These are phyloP conservation scores for Microbotryomycetes sp. DNA, from an alignment of 1,284 basidiomycete species.

Conservation along the genomic window DNA sequence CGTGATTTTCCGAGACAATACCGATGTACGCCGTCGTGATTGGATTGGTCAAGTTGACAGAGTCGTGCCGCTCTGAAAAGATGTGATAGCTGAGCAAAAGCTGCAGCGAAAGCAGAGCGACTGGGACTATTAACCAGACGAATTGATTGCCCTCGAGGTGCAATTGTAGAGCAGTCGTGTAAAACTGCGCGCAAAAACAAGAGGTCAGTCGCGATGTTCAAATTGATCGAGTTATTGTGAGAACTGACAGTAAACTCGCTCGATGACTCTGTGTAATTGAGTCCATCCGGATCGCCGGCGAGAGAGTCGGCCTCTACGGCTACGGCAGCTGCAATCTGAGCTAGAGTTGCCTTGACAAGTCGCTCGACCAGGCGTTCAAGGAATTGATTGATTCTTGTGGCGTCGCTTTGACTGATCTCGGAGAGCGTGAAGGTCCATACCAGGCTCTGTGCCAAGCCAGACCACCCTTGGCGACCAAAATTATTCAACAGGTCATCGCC, in stretches of 20 bases:
- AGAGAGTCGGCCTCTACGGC: not conserved
- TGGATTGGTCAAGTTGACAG: not conserved
- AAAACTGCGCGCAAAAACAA: not conserved
- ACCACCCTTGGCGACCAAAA: not conserved
- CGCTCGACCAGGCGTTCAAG: not conserved
- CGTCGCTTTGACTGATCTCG: not conserved
- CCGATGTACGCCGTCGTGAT: not conserved
- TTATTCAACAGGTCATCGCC: not conserved
- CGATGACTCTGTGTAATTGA: not conserved
- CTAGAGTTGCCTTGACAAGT: not conserved
- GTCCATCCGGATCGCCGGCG: not conserved
- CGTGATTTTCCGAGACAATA: not conserved
- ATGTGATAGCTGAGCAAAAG: not conserved
- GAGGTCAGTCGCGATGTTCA: too few species aligned
- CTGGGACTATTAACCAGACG: not conserved
- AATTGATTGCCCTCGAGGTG: not conserved
- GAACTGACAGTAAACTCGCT: not conserved
- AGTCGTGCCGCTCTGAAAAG: not conserved
- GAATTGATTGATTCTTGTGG: not conserved
- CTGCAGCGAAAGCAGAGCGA: not conserved
- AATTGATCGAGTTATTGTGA: too few species aligned
- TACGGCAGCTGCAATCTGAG: not conserved
- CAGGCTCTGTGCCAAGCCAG: not conserved
- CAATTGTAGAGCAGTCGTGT: not conserved
- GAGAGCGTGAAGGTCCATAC: not conserved